Evolutionary conservation across 768 basidiomycete genomes (phyloP).

Genomic region (Trametes sanguinea): DNA sequence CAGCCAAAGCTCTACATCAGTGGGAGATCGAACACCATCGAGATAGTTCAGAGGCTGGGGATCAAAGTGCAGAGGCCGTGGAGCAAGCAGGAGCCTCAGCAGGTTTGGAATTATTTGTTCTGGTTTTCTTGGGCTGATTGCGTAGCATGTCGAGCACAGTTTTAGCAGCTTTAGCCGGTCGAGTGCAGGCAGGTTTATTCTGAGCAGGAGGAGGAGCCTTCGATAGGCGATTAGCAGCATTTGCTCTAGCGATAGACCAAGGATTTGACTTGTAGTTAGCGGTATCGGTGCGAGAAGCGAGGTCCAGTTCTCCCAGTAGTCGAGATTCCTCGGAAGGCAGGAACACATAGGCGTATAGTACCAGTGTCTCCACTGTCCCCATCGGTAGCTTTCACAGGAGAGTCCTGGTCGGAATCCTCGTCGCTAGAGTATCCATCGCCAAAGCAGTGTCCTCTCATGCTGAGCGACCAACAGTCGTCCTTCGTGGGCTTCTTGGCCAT

Average conservation of each 20-base stretch:
- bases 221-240: slow-evolving; percentile 52
- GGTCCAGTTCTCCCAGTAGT: slow-evolving; percentile 54
- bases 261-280: slow-evolving; percentile 75
- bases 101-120: too few relatives aligned
- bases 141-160: slow-evolving; percentile 6
- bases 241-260: slow-evolving; percentile 79
- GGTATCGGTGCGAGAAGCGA: slow-evolving; percentile 59
- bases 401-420: slow-evolving; percentile 24
- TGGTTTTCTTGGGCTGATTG: not conserved
- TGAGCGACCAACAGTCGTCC: slow-evolving; percentile 35
- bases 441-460: slow-evolving; percentile 21
- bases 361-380: not conserved
- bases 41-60: not conserved
- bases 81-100: too few relatives aligned
- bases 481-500: slow-evolving; percentile 3
- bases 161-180: not conserved
- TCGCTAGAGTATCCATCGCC: slow-evolving; percentile 25
- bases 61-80: too few relatives aligned
- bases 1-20: not conserved
- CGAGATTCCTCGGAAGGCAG: slow-evolving; percentile 30
- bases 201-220: not conserved
- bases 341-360: not conserved
- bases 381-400: not conserved
- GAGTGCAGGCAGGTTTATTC: not conserved
- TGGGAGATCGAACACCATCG: not conserved